Evolutionary conservation across 495 filamentous ascomycete genomes (phyloP).

Genomic region (Sordaria brevicollis): DNA sequence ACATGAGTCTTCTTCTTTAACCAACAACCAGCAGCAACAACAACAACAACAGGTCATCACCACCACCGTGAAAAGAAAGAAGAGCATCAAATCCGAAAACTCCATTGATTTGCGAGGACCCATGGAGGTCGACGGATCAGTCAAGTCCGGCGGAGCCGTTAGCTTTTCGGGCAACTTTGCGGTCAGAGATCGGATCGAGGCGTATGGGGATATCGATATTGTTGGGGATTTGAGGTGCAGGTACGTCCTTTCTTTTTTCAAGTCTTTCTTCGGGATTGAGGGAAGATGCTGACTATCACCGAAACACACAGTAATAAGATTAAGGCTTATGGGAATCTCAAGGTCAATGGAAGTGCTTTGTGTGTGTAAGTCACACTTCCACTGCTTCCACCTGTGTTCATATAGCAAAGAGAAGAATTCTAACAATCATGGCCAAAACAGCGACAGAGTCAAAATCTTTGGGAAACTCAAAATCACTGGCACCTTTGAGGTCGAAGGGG

Average conservation of each 20-base stretch:
- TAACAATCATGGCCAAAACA: background rate
- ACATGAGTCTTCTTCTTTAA: conserved; percentile 1
- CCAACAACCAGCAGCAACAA: background rate
- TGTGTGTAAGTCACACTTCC: conserved; percentile 7
- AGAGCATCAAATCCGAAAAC: conserved; percentile 23
- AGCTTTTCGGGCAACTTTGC: conserved; percentile 22
- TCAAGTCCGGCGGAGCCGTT: conserved; percentile 26
- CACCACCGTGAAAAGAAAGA: conserved; percentile 14
- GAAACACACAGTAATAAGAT: conserved; percentile 17
- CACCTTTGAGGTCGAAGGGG: conserved; percentile 21
- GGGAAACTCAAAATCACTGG: conserved; percentile 29
- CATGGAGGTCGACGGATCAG: conserved; percentile 27
- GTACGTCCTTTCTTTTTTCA: background rate
- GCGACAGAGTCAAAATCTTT: conserved; percentile 32
- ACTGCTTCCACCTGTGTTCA: background rate
- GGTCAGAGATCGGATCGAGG: conserved; percentile 27
- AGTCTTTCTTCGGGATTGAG: background rate
- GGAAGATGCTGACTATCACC: background rate
- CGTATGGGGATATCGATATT: conserved; percentile 26
- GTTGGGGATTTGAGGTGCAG: conserved; percentile 22
- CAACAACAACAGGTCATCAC: too few relatives aligned
- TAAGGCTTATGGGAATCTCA: conserved; percentile 27
- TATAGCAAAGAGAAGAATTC: too few relatives aligned
- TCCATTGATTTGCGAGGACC: conserved; percentile 23
- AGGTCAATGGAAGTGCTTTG: conserved; percentile 15